Evolutionary conservation across 1,139 yeast species (phyloP), one percentile per base, ranked within the genome.

Genomic region (Suhomyces kunorum): DNA sequence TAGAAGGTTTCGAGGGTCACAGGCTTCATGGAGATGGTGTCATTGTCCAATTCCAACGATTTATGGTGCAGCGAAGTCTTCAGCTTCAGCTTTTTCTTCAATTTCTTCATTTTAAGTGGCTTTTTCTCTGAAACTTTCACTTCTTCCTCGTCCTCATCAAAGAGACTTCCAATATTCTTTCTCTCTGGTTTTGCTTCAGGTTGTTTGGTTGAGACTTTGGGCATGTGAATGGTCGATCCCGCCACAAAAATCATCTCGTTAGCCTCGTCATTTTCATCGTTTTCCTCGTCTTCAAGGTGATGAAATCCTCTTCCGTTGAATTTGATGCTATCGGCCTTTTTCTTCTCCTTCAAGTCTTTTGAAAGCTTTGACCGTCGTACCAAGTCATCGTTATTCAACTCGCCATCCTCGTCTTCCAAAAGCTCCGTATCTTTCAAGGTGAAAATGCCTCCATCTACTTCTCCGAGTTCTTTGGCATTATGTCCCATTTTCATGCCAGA

Each of bases 361-460:
- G 55, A 45, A 22, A 61, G 45, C 40, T 62, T 64, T 13, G 63
- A 51, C 34, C 66, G 59, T 23, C 63, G 65, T 1, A 60, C 52
- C 34, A 81, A 51, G 18, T 52, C 41, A 6, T 67, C 72, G 43
- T 79, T 76, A 29, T 66, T 75, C 33, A 82, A 62, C 36, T 63
- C 70, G 8, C 66, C 77, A 15, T 70, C 75, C 24, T 67, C 75
- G 2, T 75, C 81, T 27, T 72, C 81, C 18, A 78, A 50, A 2
- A 86, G 62, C 6, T 68, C 67, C 1, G 66, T 58, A 46, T 88
- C 96, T 41, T 82, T 77, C 33, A 87, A 63, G 0, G 92, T 86
- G 39, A 88, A 63, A 2, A 86, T 68, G 0, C 78, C 77, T 15
- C 76, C 78, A n/a, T 66, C 67, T n/a, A 71, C 44, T 6, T 52